phyloP scores from a whole-genome alignment of 345 rosid genomes.

The Eucalyptus pumila region DNA sequence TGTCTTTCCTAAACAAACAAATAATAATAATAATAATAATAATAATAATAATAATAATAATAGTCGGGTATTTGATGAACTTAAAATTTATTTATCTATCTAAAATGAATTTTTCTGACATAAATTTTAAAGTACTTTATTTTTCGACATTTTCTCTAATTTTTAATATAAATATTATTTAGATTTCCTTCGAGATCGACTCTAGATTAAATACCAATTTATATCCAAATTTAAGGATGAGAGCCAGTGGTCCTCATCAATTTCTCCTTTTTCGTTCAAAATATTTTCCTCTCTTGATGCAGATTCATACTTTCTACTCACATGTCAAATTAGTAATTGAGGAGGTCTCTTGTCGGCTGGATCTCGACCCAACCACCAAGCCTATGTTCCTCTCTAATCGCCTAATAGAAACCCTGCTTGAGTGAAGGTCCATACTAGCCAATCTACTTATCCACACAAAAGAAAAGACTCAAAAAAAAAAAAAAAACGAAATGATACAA shows the following conservation, averaged over 20 bases:
- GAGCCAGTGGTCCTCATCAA: background rate
- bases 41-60: too few relatives aligned
- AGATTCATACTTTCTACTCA: background rate
- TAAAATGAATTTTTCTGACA: background rate
- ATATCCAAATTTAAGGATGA: background rate
- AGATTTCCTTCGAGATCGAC: background rate
- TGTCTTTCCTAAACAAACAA: background rate
- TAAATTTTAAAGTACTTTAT: background rate
- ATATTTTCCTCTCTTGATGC: rapidly evolving
- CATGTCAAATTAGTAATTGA: background rate
- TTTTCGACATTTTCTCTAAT: background rate
- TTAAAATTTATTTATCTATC: background rate
- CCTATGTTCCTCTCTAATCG: background rate
- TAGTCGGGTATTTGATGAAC: background rate
- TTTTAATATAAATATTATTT: background rate
- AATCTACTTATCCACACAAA: background rate
- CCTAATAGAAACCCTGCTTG: rapidly evolving
- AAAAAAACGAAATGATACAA: background rate
- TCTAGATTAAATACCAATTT: rapidly evolving
- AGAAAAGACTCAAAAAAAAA: background rate
- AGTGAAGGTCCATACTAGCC: background rate
- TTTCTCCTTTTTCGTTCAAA: rapidly evolving
- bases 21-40: too few relatives aligned
- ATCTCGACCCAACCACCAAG: background rate
- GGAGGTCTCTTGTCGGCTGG: background rate